Base-by-base conservation (phyloP, 1,139 yeast species). In the Geotrichum carabidarum region DNA sequence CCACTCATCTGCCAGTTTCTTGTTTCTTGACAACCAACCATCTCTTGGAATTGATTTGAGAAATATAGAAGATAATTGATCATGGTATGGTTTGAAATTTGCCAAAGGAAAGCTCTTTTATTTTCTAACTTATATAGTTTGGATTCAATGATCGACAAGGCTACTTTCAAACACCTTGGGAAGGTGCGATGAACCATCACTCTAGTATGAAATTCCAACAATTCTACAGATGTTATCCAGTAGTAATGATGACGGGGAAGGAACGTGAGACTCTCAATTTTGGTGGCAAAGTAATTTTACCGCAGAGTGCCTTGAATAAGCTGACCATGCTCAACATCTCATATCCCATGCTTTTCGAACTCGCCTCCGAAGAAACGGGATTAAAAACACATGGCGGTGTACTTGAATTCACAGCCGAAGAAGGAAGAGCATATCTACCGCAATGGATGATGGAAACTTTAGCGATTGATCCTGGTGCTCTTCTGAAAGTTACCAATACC, bases 271-370 rank as follows among this genome's bases (percentile, higher is more conserved):
- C 83, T 60, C 85, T 95, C 57, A 91, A 93, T 67, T 91, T 73
- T 70, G 98, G 99, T n/a, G 99, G 99, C 61, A 93, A 94, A 74
- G 89, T 93, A 59, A 90, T 91, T 60, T 71, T 93, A 56, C 99
- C 99, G 4, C 94, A 96, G 22, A 87, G 96, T 47, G 94, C 98
- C 0, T 78, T 94, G 61, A 86, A 85, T 69, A 90, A 86, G 67
- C 77, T 94, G 58, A 88, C 96, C 8, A 84, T 84, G 88, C 70
- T 84, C 44, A 94, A 91, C 67, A 89, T 94, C 54, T 77, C 96
- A 61, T 94, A 94, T 65, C 99, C 99, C 1, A 94, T 94, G 99
- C 75, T 93, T 51, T 94, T 94, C 66, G 87, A 85, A 68, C 73
- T 93, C 53, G 75, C 78, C 46, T 86, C 87, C 58, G 94, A 85